Evolutionary conservation across 108 stramenopile genomes (phyloP).

Genomic region (Nitzschia sp.): DNA sequence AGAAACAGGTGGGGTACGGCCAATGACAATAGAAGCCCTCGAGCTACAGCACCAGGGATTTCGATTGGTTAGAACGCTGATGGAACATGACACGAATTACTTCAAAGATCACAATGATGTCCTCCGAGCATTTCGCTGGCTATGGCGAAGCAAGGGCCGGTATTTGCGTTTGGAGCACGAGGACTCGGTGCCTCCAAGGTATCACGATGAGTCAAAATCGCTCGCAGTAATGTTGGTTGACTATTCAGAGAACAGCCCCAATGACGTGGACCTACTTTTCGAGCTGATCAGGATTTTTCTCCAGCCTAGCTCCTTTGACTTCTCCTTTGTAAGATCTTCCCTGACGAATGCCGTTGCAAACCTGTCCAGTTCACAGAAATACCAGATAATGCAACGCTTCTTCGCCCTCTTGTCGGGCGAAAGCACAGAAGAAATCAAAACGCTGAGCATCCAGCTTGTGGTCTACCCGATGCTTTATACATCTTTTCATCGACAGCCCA

Average conservation of each 20-base stretch:
- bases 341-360: slow-evolving; percentile 51
- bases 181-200: slow-evolving; percentile 72
- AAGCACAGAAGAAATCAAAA: slow-evolving; percentile 81
- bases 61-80: slow-evolving; percentile 55
- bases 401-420: slow-evolving; percentile 70
- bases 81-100: slow-evolving; percentile 50
- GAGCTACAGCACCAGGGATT: slow-evolving; percentile 84
- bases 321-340: slow-evolving; percentile 58
- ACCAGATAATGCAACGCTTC: slow-evolving; percentile 66
- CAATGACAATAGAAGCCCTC: slow-evolving; percentile 68
- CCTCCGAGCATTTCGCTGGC: slow-evolving; percentile 77
- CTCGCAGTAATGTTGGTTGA: slow-evolving; percentile 72
- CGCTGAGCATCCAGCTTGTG: slow-evolving; percentile 65
- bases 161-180: slow-evolving; percentile 79
- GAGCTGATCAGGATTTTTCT: slow-evolving; percentile 81
- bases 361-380: slow-evolving; percentile 43
- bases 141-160: slow-evolving; percentile 87
- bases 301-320: slow-evolving; percentile 72
- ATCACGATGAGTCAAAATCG: slow-evolving; percentile 65
- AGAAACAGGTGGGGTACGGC: slow-evolving; percentile 16
- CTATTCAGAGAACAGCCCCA: slow-evolving; percentile 59
- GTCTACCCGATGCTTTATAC: slow-evolving; percentile 65
- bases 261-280: slow-evolving; percentile 83
- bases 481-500: neutral
- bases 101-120: slow-evolving; percentile 74